Evolutionary conservation across 2,329 filamentous ascomycete species (phyloP).

Genomic region (Botrytis cinerea): DNA sequence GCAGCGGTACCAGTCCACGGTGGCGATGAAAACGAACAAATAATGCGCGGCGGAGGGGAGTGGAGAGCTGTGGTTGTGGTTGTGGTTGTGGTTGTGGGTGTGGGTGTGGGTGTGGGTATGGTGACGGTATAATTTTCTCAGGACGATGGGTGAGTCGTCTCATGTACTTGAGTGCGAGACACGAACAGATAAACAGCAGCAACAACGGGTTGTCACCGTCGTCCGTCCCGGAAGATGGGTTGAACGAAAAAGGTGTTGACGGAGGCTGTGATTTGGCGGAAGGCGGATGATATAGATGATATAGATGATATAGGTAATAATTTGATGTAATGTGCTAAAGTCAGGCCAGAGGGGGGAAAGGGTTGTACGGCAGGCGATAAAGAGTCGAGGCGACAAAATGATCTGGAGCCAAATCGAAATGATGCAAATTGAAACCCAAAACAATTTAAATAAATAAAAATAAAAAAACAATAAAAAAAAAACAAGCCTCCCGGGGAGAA

Average conservation of each 20-base stretch:
- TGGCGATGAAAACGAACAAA: neutral
- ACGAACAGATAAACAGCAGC: neutral
- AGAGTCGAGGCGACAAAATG: neutral
- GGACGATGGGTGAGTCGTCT: neutral
- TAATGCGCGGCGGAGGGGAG: neutral
- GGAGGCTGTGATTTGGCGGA: neutral
- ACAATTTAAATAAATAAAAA: no score
- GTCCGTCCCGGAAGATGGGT: constrained; percentile 10
- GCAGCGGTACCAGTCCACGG: neutral
- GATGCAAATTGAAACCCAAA: neutral
- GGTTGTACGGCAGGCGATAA: constrained; percentile 12
- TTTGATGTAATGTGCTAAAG: neutral
- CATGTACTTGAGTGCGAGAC: neutral
- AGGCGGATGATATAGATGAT: neutral
- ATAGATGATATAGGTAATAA: neutral
- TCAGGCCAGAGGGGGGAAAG: neutral
- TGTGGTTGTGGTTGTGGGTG: neutral
- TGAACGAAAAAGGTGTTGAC: constrained; percentile 8
- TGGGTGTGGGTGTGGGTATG: neutral
- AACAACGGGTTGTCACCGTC: constrained; percentile 11
- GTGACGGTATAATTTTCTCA: neutral
- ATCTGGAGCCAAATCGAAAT: neutral
- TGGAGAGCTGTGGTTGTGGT: neutral
- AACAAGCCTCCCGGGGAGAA: neutral
- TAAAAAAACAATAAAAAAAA: neutral